Percentiles rank a stretch among this genome's conserved stretches.
Evolutionary conservation across 768 basidiomycete genomes (phyloP).

Genomic region (Phaeotremella skinneri): DNA sequence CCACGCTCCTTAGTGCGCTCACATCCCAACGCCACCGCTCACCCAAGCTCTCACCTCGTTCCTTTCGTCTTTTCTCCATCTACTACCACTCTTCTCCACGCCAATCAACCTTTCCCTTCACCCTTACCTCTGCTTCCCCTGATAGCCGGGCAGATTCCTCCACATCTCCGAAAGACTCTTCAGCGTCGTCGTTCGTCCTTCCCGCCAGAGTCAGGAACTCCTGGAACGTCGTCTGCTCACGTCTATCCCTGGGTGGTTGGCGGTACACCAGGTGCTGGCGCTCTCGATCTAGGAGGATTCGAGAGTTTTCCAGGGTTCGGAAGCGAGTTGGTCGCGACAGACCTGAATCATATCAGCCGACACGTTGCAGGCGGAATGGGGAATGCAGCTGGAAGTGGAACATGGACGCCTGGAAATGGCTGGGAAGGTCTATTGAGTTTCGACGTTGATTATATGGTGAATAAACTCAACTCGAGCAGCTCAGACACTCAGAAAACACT

Average conservation of each 20-base stretch:
- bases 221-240: conserved; percentile 11
- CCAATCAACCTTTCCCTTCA: conserved; percentile 7
- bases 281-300: conserved; percentile 14
- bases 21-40: conserved; percentile 12
- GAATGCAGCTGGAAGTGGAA: neutral
- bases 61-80: conserved; percentile 1
- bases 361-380: neutral
- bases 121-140: conserved; percentile 19
- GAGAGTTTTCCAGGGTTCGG: conserved; percentile 28
- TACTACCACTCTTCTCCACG: neutral
- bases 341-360: too few relatives aligned
- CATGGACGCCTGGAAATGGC: conserved; percentile 20
- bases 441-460: conserved; percentile 6
- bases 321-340: conserved; percentile 16
- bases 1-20: neutral
- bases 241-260: conserved; percentile 20
- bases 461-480: neutral
- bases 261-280: conserved; percentile 18
- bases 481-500: neutral
- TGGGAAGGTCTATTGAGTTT: conserved; percentile 38
- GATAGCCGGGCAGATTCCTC: conserved; percentile 15
- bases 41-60: conserved; percentile 18
- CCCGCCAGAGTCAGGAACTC: conserved; percentile 21
- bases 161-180: conserved; percentile 14
- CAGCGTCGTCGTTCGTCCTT: conserved; percentile 34